These are phyloP conservation scores for Primulina huaijiensis DNA, from an alignment of 257 asterid species.

Conservation along the genomic window DNA sequence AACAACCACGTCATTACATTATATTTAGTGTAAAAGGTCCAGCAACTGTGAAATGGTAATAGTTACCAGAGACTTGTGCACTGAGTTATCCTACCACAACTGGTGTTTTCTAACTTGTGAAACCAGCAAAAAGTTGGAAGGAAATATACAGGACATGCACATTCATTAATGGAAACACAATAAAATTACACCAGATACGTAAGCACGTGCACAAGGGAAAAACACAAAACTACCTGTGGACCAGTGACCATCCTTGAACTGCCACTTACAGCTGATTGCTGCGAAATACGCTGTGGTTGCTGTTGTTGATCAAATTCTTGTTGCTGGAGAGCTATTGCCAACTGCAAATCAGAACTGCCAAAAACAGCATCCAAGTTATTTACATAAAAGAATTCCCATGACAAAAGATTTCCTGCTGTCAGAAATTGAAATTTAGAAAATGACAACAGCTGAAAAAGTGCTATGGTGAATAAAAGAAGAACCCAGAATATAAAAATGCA, in stretches of 20 bases:
- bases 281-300: slow-evolving; percentile 40
- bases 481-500: slow-evolving; percentile 3
- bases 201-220: slow-evolving; percentile 1
- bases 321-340: slow-evolving; percentile 95
- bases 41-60: no score
- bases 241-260: slow-evolving; percentile 71
- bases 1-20: not conserved
- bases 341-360: slow-evolving; percentile 83
- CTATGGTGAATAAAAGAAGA: slow-evolving; percentile 13
- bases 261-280: slow-evolving; percentile 41
- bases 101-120: not conserved
- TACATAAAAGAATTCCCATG: slow-evolving; percentile 4
- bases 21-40: not conserved
- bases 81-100: not conserved
- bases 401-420: not conserved
- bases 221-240: slow-evolving; percentile 55
- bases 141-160: not conserved
- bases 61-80: not conserved
- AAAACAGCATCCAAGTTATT: slow-evolving; percentile 11
- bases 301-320: slow-evolving; percentile 84
- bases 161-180: not conserved
- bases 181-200: slow-evolving; percentile 9
- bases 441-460: slow-evolving; percentile 14
- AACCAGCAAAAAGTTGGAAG: not conserved
- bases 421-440: slow-evolving; percentile 17